These are phyloP conservation scores for Diutina siamensis DNA, from an alignment of 1,139 yeast species.

Conservation along the genomic window DNA sequence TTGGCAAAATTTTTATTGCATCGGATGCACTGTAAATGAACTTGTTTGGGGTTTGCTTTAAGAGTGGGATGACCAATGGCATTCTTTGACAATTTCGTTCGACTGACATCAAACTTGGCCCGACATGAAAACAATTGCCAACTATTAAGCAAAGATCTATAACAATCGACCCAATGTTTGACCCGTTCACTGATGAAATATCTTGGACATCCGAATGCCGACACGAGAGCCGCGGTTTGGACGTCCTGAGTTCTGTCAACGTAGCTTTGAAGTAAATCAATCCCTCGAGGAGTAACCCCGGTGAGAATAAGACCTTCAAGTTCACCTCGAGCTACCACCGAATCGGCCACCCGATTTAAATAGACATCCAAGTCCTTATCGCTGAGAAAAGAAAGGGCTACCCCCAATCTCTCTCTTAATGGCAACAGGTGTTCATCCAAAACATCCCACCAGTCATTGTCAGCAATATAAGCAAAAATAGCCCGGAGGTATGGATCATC, in stretches of 20 bases:
- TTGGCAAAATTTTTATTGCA: conserved; percentile 56
- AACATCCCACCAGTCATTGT: conserved; percentile 95
- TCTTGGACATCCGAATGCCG: conserved; percentile 74
- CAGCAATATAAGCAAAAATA: conserved; percentile 87
- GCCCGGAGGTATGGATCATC: conserved; percentile 87
- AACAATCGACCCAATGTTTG: conserved; percentile 67
- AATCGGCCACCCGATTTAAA: conserved; percentile 56
- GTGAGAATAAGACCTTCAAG: conserved; percentile 84
- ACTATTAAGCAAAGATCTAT: conserved; percentile 64
- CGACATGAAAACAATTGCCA: conserved; percentile 74
- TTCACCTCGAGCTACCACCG: conserved; percentile 69
- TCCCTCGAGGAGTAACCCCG: conserved; percentile 77
- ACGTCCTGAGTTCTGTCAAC: conserved; percentile 87
- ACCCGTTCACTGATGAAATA: conserved; percentile 64
- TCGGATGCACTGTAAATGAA: conserved; percentile 66
- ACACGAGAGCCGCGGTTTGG: conserved; percentile 80
- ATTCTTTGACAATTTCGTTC: conserved; percentile 54
- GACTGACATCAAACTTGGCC: conserved; percentile 75
- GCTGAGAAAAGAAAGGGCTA: conserved; percentile 74
- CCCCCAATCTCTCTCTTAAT: conserved; percentile 76
- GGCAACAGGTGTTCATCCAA: conserved; percentile 85
- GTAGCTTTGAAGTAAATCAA: conserved; percentile 73
- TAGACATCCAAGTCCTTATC: conserved; percentile 66
- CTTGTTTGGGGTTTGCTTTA: conserved; percentile 56
- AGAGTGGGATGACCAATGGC: conserved; percentile 36